phyloP scores from a whole-genome alignment of 192 early-diverging fungal genomes.

The Gonapodya prolifera region DNA sequence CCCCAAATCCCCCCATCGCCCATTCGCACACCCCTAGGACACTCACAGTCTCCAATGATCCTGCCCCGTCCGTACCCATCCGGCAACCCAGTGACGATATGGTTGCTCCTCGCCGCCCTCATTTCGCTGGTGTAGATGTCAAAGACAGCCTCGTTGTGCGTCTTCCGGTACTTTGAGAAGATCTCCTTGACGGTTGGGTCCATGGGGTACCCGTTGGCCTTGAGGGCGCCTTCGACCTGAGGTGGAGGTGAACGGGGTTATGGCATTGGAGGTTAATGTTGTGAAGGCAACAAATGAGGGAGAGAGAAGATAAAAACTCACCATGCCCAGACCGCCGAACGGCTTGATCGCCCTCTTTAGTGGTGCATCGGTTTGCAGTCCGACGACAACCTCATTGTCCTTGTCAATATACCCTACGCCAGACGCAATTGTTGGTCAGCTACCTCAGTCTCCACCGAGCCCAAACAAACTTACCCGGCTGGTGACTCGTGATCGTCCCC shows the following conservation, averaged over 20 bases:
- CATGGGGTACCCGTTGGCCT: conserved; percentile 6
- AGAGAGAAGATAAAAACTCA: neutral
- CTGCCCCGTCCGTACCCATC: conserved; percentile 16
- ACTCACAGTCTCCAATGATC: conserved; percentile 13
- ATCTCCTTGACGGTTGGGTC: conserved; percentile 10
- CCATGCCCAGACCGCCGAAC: conserved; percentile 13
- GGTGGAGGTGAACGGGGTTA: neutral
- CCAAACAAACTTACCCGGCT: conserved; percentile 6
- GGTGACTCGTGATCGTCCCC: conserved; percentile 10
- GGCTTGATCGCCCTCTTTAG: conserved; percentile 16
- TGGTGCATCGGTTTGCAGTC: conserved; percentile 15
- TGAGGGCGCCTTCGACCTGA: conserved; percentile 4
- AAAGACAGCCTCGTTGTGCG: conserved; percentile 14
- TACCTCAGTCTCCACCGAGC: neutral
- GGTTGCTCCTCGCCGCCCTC: conserved; percentile 15
- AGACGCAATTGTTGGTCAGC: neutral
- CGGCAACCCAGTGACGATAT: conserved; percentile 15
- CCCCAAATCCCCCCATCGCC: neutral
- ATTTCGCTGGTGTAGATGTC: conserved; percentile 15
- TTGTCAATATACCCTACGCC: conserved; percentile 11
- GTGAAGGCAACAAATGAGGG: neutral
- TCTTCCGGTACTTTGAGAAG: conserved; percentile 14
- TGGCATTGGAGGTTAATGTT: neutral
- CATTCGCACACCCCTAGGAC: too few relatives aligned
- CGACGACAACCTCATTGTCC: conserved; percentile 15